Evolutionary conservation across 495 filamentous ascomycete species (phyloP), one percentile per base, ranked within the genome.

Genomic region (Niebla homalea): DNA sequence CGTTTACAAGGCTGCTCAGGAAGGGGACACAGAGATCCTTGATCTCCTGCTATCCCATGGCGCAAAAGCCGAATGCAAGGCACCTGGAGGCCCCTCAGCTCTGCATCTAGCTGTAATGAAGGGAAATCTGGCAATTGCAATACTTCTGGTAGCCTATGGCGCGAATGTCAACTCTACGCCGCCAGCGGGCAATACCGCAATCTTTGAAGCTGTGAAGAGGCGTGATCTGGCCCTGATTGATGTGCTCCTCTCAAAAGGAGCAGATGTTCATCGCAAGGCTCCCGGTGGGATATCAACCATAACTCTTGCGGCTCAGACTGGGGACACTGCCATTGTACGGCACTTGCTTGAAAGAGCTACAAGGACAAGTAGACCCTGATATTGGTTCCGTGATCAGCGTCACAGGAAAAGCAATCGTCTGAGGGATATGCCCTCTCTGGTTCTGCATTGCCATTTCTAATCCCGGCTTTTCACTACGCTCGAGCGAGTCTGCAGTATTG

Each of bases 81-180:
- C 51, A 18, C 49, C 43, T 8, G 51, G 54, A n/a, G 44, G 43
- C 11, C 21, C 42, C 2, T 51, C 50, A 11, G 57, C 57, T 10
- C 41, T 57, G 46, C 47, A 53, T 26, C 35, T 44, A 16, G 50
- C 57, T 19, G 54, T 50, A 11, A 32, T 35, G 16, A 53, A 40
- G 18, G 43, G 51, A 10, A 37, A 60, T 19, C 21, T 49, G 10
- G 46, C 29, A 8, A 45, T 55, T 21, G 26, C 47, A 12, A 35
- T 45, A 16, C 3, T 52, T 7, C 39, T 60, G 32, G 43, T 57
- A 3, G 40, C 44, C 16, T 14, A 45, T 36, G 54, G 54, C 18
- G 57, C 54, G 14, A 22, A 60, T 35, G 54, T 54, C 14, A 49
- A 60, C 15, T 37, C 43, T 20, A 54, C 20, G 5, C 53, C 57